These are phyloP conservation scores for Leavenworthia alabamica DNA, from an alignment of 345 rosid species.

Conservation along the genomic window DNA sequence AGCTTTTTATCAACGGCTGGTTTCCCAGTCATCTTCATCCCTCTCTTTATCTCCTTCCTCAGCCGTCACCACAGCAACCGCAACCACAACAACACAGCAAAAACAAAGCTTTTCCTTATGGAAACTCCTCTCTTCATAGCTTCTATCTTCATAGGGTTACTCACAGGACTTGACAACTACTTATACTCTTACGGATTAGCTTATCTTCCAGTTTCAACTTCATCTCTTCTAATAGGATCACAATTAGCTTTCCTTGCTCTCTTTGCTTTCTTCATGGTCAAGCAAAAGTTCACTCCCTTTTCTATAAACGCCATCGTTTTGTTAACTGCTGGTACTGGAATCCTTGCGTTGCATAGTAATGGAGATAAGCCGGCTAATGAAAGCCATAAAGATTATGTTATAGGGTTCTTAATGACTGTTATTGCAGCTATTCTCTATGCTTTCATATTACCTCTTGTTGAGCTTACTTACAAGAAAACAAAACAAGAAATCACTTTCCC, in stretches of 20 bases:
- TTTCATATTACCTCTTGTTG: slow-evolving; percentile 59
- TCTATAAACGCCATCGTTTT: slow-evolving; percentile 54
- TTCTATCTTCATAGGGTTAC: slow-evolving; percentile 42
- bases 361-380: slow-evolving; percentile 45
- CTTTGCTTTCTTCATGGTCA: slow-evolving; percentile 63
- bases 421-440: slow-evolving; percentile 53
- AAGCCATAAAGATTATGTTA: slow-evolving; percentile 32
- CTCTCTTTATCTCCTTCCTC: slow-evolving; percentile 34
- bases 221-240: slow-evolving; percentile 46
- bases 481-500: slow-evolving; percentile 45
- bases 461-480: slow-evolving; percentile 51
- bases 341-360: slow-evolving; percentile 42
- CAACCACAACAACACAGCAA: neutral
- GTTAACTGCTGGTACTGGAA: slow-evolving; percentile 42
- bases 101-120: slow-evolving; percentile 30
- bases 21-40: slow-evolving; percentile 43
- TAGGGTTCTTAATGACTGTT: slow-evolving; percentile 54
- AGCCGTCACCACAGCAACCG: slow-evolving; percentile 25
- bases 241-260: slow-evolving; percentile 64
- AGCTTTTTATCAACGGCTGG: slow-evolving; percentile 58
- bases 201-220: slow-evolving; percentile 65
- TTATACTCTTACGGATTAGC: slow-evolving; percentile 57
- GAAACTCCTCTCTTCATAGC: slow-evolving; percentile 35
- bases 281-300: slow-evolving; percentile 54
- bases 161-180: slow-evolving; percentile 57